These are phyloP conservation scores for Lichtheimia hyalospora DNA, from an alignment of 371 early-diverging fungal genomes.

Conservation along the genomic window DNA sequence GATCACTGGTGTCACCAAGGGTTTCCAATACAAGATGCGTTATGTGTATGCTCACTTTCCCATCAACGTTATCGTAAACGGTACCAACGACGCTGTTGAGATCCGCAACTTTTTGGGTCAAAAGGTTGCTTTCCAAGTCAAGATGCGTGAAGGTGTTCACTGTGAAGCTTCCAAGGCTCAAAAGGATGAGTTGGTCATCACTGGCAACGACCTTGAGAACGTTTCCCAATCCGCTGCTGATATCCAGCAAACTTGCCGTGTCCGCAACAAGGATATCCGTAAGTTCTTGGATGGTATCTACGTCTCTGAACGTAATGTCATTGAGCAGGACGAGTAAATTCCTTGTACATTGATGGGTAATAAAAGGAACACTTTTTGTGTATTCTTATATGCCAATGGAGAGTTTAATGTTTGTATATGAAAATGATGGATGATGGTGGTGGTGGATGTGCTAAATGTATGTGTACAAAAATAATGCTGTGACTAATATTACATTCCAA, in stretches of 20 bases:
- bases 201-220: constrained; percentile 96
- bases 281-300: constrained; percentile 99
- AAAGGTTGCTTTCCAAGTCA: constrained; percentile 90
- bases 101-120: constrained; percentile 99
- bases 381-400: not conserved
- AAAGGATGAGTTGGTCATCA: constrained; percentile 97
- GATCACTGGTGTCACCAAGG: constrained; percentile 56
- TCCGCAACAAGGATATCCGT: constrained; percentile 96
- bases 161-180: constrained; percentile 81
- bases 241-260: constrained; percentile 76
- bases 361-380: not conserved
- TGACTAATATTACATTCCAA: constrained; percentile 34
- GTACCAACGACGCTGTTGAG: constrained; percentile 85
- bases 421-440: not conserved
- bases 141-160: constrained; percentile 91
- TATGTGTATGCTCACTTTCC: constrained; percentile 99
- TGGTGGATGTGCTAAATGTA: not conserved
- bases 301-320: constrained; percentile 80
- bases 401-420: not conserved
- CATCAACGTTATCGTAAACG: constrained; percentile 95
- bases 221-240: constrained; percentile 97
- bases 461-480: not conserved
- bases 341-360: not conserved
- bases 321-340: constrained; percentile 18
- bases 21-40: constrained; percentile 99